Conservation (phyloP, 208 protist genomes). For the Leishmania martiniquensis region DNA sequence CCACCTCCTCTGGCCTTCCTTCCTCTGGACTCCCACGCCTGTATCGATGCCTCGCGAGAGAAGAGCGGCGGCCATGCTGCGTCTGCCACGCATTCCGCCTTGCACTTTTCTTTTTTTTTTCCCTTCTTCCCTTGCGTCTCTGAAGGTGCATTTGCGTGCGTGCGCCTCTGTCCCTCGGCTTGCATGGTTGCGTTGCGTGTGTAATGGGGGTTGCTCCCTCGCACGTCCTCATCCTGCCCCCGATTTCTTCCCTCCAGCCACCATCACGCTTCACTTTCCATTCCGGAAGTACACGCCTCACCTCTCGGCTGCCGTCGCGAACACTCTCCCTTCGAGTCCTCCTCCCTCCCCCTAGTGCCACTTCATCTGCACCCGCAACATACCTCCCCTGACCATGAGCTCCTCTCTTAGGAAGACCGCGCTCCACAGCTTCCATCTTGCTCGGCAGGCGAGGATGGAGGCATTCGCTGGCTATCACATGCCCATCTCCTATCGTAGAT, state of each 20-base stretch:
- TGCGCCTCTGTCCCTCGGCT: neutral
- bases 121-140: neutral
- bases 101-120: neutral
- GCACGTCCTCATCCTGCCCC: too few species aligned
- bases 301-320: neutral
- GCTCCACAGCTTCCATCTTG: slow-evolving; percentile 85
- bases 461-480: slow-evolving; percentile 96
- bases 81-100: neutral
- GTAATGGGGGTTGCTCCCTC: too few species aligned
- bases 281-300: slow-evolving; percentile 3
- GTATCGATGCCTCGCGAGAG: neutral
- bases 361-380: neutral
- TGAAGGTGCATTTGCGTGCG: neutral
- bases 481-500: slow-evolving; percentile 94
- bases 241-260: neutral
- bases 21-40: neutral
- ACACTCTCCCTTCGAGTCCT: slow-evolving; percentile 4
- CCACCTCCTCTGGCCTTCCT: neutral
- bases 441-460: slow-evolving; percentile 94
- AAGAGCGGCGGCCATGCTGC: neutral
- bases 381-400: slow-evolving; percentile 32
- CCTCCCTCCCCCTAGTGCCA: neutral
- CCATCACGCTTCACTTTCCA: neutral
- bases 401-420: slow-evolving; percentile 62
- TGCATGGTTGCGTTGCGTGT: neutral